Evolutionary conservation across 331 rosid genomes (phyloP).

Genomic region (Quercus lobata): DNA sequence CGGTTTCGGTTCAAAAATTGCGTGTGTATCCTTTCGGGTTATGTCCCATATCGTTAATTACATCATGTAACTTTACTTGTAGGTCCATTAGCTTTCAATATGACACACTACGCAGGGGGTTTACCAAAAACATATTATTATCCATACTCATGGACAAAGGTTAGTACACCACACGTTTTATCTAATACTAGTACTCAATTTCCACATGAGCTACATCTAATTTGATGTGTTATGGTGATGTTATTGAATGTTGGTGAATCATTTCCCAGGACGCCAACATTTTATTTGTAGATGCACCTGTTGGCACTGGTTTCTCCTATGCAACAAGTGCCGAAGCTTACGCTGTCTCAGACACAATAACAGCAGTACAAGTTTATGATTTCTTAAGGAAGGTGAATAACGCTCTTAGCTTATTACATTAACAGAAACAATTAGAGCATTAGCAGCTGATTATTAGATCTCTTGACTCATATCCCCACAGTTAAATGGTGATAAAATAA

Average conservation of each 20-base stretch:
- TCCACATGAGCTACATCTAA: background rate
- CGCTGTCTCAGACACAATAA: background rate
- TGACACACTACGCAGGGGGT: background rate
- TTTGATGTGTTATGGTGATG: background rate
- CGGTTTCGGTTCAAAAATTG: no score
- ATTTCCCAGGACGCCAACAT: background rate
- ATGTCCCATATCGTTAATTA: no score
- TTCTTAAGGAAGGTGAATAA: background rate
- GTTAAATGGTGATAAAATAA: no score
- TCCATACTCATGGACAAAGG: background rate
- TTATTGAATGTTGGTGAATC: background rate
- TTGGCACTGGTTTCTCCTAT: conserved; percentile 1
- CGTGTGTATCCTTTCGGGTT: no score
- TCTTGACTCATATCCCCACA: no score
- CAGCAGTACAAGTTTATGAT: background rate
- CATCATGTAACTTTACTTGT: background rate
- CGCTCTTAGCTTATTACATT: background rate
- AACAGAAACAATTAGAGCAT: no score
- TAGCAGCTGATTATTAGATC: no score
- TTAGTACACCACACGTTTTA: background rate
- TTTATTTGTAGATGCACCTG: background rate
- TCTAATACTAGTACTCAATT: no score
- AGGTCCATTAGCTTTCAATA: conserved; percentile 14
- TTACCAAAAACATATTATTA: background rate
- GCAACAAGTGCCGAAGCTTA: background rate